Percentiles rank a stretch among this genome's conserved stretches.
Evolutionary conservation across 495 filamentous ascomycete species (phyloP).

Genomic region (Lophium mytilinum): DNA sequence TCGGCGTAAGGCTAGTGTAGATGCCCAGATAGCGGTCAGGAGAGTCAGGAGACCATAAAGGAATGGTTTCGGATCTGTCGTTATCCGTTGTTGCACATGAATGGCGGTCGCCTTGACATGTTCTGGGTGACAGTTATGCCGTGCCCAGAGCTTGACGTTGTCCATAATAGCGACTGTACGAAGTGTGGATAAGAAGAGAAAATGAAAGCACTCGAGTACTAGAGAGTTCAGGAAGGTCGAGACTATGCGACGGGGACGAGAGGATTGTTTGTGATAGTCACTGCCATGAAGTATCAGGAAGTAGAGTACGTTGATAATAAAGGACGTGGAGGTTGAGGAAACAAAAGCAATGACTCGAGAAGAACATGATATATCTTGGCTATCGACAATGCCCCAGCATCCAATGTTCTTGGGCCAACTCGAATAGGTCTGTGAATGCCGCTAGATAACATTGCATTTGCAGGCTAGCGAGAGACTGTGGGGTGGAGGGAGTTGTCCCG

Average conservation of each 20-base stretch:
- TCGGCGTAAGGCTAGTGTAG: background rate
- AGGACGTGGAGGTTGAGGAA: no score
- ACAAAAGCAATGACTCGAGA: no score
- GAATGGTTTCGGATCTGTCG: slow-evolving; percentile 7
- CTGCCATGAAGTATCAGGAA: no score
- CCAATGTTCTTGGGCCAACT: no score
- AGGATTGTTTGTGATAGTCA: no score
- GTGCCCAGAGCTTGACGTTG: slow-evolving; percentile 19
- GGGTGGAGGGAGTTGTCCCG: slow-evolving; percentile 1
- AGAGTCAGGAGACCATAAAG: slow-evolving; percentile 16
- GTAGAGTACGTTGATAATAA: no score
- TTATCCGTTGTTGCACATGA: background rate
- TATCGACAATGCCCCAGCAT: no score
- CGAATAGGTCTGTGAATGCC: no score
- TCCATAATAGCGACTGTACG: slow-evolving; percentile 7
- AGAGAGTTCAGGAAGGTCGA: no score
- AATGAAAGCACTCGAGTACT: background rate
- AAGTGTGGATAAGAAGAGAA: background rate
- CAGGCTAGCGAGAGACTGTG: slow-evolving; percentile 1
- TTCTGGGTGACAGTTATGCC: slow-evolving; percentile 12
- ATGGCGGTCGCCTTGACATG: background rate
- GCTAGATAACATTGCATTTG: no score
- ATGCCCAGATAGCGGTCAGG: slow-evolving; percentile 5
- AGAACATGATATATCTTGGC: no score
- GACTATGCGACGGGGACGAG: no score